Conservation (phyloP, 495 filamentous ascomycete genomes). For the Tuber microsphaerosporum region DNA sequence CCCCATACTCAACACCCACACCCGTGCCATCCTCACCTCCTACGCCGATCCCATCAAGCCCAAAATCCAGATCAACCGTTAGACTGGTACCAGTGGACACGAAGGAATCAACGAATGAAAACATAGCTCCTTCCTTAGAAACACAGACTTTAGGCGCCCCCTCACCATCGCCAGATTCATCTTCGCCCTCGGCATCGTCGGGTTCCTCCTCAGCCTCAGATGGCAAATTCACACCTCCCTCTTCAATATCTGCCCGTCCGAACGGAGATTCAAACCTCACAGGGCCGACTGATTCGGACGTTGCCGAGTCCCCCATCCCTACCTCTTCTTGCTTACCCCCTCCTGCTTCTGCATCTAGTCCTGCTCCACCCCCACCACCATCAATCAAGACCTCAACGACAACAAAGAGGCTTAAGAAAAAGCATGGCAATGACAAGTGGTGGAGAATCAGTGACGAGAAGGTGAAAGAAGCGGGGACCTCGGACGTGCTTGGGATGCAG, state of each 20-base stretch:
- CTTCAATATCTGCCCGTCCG: slow-evolving; percentile 28
- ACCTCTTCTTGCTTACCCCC: background rate
- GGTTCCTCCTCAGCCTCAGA: slow-evolving; percentile 20
- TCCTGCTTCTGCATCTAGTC: background rate
- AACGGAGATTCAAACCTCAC: slow-evolving; percentile 7
- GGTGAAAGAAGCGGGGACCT: slow-evolving; percentile 84
- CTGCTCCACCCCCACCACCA: background rate
- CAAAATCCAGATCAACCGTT: slow-evolving; percentile 29
- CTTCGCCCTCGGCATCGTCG: slow-evolving; percentile 33
- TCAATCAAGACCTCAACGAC: slow-evolving; percentile 6
- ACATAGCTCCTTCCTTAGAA: background rate
- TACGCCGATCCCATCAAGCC: slow-evolving; percentile 19
- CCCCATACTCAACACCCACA: slow-evolving; percentile 70
- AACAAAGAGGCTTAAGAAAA: slow-evolving; percentile 27
- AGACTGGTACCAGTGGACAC: slow-evolving; percentile 32
- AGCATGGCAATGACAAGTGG: slow-evolving; percentile 52
- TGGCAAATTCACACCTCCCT: slow-evolving; percentile 31
- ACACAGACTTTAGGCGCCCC: background rate
- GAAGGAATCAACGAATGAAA: slow-evolving; percentile 3
- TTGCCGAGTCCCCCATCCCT: background rate
- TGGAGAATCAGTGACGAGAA: slow-evolving; percentile 99
- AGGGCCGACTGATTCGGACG: background rate
- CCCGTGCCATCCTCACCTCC: slow-evolving; percentile 41
- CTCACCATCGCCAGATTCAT: slow-evolving; percentile 19
- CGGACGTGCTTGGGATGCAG: slow-evolving; percentile 87